These are phyloP conservation scores for Phytophthora idaei DNA, from an alignment of 352 stramenopile genomes.

Conservation along the genomic window DNA sequence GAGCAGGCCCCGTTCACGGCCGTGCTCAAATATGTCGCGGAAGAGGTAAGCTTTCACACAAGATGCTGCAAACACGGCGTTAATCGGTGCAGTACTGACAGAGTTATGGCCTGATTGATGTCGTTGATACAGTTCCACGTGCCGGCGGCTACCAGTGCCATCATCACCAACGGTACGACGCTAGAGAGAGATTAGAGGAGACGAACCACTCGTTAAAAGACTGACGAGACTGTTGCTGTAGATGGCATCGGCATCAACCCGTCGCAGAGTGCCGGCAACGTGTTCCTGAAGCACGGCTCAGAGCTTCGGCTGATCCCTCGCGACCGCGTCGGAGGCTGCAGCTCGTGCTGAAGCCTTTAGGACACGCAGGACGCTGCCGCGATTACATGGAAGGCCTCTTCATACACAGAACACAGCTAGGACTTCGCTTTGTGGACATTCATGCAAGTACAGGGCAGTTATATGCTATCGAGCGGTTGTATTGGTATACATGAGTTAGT, in stretches of 20 bases:
- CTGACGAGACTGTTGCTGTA: slow-evolving; percentile 30
- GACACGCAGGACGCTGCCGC: neutral
- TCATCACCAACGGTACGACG: slow-evolving; percentile 81
- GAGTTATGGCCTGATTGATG: slow-evolving; percentile 11
- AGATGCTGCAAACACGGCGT: neutral
- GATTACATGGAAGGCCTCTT: slow-evolving; percentile 4
- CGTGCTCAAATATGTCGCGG: slow-evolving; percentile 86
- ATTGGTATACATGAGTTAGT: slow-evolving; percentile 34
- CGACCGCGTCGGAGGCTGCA: slow-evolving; percentile 71
- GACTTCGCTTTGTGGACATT: neutral
- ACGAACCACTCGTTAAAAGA: neutral
- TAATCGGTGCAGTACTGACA: slow-evolving; percentile 15
- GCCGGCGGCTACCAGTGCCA: slow-evolving; percentile 79
- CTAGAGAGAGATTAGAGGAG: neutral
- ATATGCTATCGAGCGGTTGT: slow-evolving; percentile 30
- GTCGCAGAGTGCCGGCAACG: slow-evolving; percentile 80
- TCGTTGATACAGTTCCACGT: slow-evolving; percentile 69
- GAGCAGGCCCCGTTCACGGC: slow-evolving; percentile 85
- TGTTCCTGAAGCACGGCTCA: slow-evolving; percentile 87
- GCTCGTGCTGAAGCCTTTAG: slow-evolving; percentile 14
- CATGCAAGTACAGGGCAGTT: slow-evolving; percentile 1
- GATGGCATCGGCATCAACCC: slow-evolving; percentile 88
- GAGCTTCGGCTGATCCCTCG: slow-evolving; percentile 86
- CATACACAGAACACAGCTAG: slow-evolving; percentile 1
- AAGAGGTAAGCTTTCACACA: slow-evolving; percentile 50